Base-by-base conservation (phyloP, 257 asterid genomes). In the Mentha longifolia region DNA sequence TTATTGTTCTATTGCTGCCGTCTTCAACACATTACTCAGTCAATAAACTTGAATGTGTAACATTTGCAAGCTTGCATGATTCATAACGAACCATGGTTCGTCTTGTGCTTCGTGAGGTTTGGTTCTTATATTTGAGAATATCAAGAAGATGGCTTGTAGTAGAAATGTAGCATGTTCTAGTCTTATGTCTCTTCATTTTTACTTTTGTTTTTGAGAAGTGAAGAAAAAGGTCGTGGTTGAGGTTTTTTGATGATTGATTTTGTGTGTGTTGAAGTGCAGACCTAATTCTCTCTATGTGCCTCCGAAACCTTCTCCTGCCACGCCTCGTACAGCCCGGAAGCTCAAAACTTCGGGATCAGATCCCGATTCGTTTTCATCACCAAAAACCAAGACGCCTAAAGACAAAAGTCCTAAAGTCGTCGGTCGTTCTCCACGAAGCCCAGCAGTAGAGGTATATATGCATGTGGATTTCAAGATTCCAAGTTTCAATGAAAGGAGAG, bases 391-490 rank as follows among this genome's bases (percentile, higher is more conserved):
- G 73, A 85, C 85, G 37, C 84, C 89, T 3, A 92, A 89, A 77
- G 85, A 83, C 15, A 87, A 83, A 80, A 87, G 89, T 80, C 88
- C 95, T 2, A 88, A 83, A 73, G 86, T 85, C 67, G 86, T 78
- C 60, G 88, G 85, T 11, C 81, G 85, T 2, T 86, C 95, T 57
- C 94, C 94, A 14, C 76, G 86, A 80, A 86, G 89, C 66, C 93
- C 93, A 30, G 87, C 82, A 35, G 47, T 63, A 64, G 92, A 88
- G 98, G 98, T 92, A 80, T 28, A 22, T 43, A 28, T 57, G 20
- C 6, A 22, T 14, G 9, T 61, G 35, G 8, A 55, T 20, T 42
- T 14, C 9, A 7, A 35, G 9, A 33, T 14, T 33, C 55, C 39
- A 42, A 19, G 30, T 28, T 73, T 42, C 10, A 13, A 56, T 20